These are phyloP conservation scores for Coprinopsis cinerea DNA, from an alignment of 768 basidiomycete species.

Conservation along the genomic window DNA sequence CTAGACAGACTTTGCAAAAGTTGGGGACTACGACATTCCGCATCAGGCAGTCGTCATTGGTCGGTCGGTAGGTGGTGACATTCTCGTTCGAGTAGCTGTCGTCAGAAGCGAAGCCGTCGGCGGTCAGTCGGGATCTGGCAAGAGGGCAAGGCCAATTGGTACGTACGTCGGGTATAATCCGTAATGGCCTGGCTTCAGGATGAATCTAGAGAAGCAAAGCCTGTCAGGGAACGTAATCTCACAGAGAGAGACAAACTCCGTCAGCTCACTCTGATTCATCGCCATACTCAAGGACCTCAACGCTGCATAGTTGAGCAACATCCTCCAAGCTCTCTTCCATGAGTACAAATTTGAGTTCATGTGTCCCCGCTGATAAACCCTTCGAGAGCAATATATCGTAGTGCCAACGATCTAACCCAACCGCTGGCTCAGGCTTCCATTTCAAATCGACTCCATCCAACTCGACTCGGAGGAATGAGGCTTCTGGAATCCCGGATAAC, in stretches of 20 bases:
- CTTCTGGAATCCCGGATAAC: conserved; percentile 59
- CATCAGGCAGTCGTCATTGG: conserved; percentile 82
- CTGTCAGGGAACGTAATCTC: background rate
- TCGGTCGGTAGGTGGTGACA: conserved; percentile 69
- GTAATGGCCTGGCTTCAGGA: conserved; percentile 50
- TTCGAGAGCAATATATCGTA: conserved; percentile 50
- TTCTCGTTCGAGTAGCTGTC: conserved; percentile 61
- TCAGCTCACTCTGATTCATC: conserved; percentile 48
- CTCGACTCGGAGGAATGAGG: conserved; percentile 46
- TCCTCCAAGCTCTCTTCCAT: conserved; percentile 42
- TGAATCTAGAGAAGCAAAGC: conserved; percentile 43
- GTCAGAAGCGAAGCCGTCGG: too few relatives aligned
- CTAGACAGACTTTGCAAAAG: conserved; percentile 70
- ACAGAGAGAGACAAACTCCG: background rate
- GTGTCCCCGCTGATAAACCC: conserved; percentile 42
- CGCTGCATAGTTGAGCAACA: conserved; percentile 68
- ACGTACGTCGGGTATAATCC: conserved; percentile 71
- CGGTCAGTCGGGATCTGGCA: too few relatives aligned
- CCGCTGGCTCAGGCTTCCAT: conserved; percentile 50
- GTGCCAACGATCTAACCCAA: conserved; percentile 72
- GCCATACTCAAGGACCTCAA: conserved; percentile 71
- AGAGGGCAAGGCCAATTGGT: background rate
- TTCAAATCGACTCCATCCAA: conserved; percentile 55
- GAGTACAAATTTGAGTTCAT: conserved; percentile 55
- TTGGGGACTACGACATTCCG: conserved; percentile 61